Conservation (phyloP, 2,329 filamentous ascomycete species). For the Purpureocillium takamizusanense region DNA sequence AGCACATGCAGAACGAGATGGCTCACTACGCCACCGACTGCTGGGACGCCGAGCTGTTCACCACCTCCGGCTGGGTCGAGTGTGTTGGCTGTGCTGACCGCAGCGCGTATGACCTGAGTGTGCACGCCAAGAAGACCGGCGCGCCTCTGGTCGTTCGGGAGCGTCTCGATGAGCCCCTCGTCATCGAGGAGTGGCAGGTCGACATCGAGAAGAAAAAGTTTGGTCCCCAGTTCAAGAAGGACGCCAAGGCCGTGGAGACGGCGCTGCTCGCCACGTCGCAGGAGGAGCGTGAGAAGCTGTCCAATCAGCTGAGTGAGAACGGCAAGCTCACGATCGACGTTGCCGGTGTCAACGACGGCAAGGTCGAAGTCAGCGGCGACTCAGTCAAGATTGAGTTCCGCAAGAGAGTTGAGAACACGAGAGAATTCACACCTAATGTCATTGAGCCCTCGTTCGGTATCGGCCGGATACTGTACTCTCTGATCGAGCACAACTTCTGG, state of each 20-base stretch:
- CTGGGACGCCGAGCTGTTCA: constrained; percentile 93
- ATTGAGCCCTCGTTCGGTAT: constrained; percentile 98
- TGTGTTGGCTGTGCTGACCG: constrained; percentile 95
- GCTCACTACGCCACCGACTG: constrained; percentile 94
- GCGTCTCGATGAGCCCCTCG: constrained; percentile 65
- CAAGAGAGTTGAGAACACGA: constrained; percentile 70
- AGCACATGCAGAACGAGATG: constrained; percentile 78
- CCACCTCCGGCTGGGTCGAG: constrained; percentile 94
- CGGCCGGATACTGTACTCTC: constrained; percentile 82
- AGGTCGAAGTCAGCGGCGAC: constrained; percentile 71
- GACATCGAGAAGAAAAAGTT: constrained; percentile 94
- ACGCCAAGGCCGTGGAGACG: constrained; percentile 75
- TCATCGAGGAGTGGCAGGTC: constrained; percentile 79
- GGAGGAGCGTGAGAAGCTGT: constrained; percentile 70
- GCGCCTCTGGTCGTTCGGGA: constrained; percentile 79
- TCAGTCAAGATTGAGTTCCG: constrained; percentile 77
- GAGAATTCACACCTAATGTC: constrained; percentile 91
- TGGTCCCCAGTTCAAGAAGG: constrained; percentile 90
- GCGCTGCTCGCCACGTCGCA: constrained; percentile 70
- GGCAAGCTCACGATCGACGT: constrained; percentile 75
- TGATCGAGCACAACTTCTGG: constrained; percentile 97
- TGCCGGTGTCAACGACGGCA: constrained; percentile 54
- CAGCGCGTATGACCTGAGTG: constrained; percentile 86
- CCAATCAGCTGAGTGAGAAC: constrained; percentile 60
- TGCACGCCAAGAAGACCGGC: constrained; percentile 89